Base-by-base conservation (phyloP, 2,329 filamentous ascomycete genomes). In the Thelonectria blattea region DNA sequence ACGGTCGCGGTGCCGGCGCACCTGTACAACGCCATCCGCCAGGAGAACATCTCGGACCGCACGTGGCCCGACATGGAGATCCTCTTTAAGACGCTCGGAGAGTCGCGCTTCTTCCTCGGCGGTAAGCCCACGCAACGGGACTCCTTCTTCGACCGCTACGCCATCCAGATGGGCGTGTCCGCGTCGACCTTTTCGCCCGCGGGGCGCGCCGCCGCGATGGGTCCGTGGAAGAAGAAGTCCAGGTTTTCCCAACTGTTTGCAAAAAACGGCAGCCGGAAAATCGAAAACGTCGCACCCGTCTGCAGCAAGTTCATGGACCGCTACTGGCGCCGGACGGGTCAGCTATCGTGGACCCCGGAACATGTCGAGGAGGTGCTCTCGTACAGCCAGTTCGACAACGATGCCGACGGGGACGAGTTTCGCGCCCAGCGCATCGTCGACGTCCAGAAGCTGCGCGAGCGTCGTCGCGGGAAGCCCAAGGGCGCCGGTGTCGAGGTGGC, bases 1-100 rank as follows among this genome's bases (percentile, higher is more conserved):
- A 76, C 78, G 0, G 69, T 81, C 11, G 62, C 73, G 11, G 76
- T 71, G 47, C 63, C 72, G 0, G 63, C 61, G 1, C 80, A 83
- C 48, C 63, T 83, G 1, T 81, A 81, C 68, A 77, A 80, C 50
- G 78, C 79, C 1, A 52, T 77, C 2, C 45, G 50, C 2, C 53
- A 69, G 12, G 73, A 78, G 52, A 68, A 68, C 2, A 52, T 75
- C 1, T 22, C 77, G 1, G 7, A 43, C 0, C 3, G 52, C 1
- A 6, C 14, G 3, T 82, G 80, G 80, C 49, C 53, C 1, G 80
- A 82, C 62, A 78, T 83, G 74, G 74, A 79, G 1, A 9, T 77
- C 5, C 41, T 73, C 0, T 54, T 71, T 1, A 20, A 24, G 1
- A n/a, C 75, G 1, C 69, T 80, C 10, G 71, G 71, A 3, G 22